These are phyloP conservation scores for Mucor mucedo DNA, from an alignment of 371 early-diverging fungal species.

Conservation along the genomic window DNA sequence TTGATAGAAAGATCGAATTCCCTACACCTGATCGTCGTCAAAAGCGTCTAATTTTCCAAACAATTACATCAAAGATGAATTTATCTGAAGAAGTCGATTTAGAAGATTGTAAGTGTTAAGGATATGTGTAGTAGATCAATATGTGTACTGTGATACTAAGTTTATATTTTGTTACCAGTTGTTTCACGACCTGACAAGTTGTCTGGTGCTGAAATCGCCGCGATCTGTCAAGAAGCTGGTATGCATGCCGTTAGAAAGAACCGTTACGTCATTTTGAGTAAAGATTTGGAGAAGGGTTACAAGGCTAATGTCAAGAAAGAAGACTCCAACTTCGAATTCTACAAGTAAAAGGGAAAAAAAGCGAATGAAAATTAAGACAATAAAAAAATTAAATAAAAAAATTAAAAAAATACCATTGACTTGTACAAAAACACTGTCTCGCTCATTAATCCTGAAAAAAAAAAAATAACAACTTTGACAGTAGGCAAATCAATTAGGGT, in stretches of 20 bases:
- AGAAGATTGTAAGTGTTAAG: slow-evolving; percentile 87
- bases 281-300: slow-evolving; percentile 99
- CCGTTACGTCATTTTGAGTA: slow-evolving; percentile 96
- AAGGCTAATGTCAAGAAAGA: slow-evolving; percentile 96
- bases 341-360: slow-evolving; percentile 66
- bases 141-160: background rate
- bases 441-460: slow-evolving; percentile 7
- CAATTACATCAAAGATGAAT: slow-evolving; percentile 99
- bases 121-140: background rate
- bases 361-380: background rate
- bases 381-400: slow-evolving; percentile 9
- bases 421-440: background rate
- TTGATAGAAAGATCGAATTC: slow-evolving; percentile 99
- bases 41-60: slow-evolving; percentile 98
- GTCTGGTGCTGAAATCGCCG: slow-evolving; percentile 99
- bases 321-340: slow-evolving; percentile 96
- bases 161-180: slow-evolving; percentile 54
- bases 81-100: slow-evolving; percentile 98
- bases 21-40: slow-evolving; percentile 99
- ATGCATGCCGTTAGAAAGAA: slow-evolving; percentile 99
- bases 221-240: slow-evolving; percentile 99
- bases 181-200: slow-evolving; percentile 98
- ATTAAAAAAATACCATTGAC: background rate
- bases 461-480: no score
- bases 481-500: no score